Conservation (phyloP, 108 stramenopile genomes). For the Epithemia pelagica region DNA sequence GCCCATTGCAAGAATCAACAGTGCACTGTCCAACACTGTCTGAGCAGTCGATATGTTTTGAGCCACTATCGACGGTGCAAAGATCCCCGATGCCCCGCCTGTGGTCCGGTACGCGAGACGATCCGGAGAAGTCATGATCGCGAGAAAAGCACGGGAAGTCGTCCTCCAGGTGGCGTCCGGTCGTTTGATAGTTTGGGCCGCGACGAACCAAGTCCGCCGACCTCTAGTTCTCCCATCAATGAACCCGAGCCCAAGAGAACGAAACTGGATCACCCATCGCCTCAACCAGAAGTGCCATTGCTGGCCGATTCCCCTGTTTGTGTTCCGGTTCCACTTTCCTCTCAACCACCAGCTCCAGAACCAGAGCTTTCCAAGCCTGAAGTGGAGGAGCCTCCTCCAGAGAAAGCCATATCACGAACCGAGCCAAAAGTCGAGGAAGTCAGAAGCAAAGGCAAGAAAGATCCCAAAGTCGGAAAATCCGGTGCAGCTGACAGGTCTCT, state of each 20-base stretch:
- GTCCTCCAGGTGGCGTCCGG: background rate
- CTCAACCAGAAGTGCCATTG: background rate
- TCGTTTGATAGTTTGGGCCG: conserved; percentile 1
- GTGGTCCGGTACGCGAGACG: conserved; percentile 92
- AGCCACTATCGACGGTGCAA: conserved; percentile 97
- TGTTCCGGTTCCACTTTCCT: background rate
- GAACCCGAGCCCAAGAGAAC: conserved; percentile 10
- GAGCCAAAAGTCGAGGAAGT: background rate
- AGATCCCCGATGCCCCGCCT: conserved; percentile 86
- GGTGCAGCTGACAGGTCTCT: conserved; percentile 74
- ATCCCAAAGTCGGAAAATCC: too few species aligned
- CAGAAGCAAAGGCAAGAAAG: background rate
- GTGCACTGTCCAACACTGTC: conserved; percentile 92
- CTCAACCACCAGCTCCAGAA: background rate
- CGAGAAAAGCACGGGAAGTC: conserved; percentile 11
- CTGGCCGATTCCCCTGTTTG: background rate
- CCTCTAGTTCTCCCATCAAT: background rate
- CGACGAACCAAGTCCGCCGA: background rate
- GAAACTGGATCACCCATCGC: background rate
- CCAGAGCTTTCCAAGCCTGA: background rate
- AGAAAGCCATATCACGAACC: background rate
- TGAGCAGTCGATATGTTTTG: conserved; percentile 95
- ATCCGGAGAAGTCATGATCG: conserved; percentile 69
- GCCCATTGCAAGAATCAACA: conserved; percentile 92
- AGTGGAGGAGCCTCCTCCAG: background rate